phyloP scores from a whole-genome alignment of 2,329 filamentous ascomycete genomes.

The Hymenoscyphus scutula region DNA sequence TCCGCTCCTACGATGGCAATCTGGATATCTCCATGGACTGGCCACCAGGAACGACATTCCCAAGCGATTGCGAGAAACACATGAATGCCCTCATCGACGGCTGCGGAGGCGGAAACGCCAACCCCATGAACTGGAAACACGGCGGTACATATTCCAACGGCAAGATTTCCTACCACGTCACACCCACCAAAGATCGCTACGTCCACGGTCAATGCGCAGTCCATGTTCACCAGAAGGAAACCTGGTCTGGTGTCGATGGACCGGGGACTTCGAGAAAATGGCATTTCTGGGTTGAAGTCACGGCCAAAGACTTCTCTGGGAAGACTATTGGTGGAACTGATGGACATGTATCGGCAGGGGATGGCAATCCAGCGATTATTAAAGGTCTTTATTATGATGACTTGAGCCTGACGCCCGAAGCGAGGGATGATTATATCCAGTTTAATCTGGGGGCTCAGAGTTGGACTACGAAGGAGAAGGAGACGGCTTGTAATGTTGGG shows the following conservation, averaged over 20 bases:
- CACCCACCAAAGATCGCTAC: not conserved
- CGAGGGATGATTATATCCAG: conserved; percentile 9
- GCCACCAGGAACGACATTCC: not conserved
- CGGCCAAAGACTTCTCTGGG: not conserved
- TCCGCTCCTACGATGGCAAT: not conserved
- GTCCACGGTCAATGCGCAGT: not conserved
- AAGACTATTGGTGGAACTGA: not conserved
- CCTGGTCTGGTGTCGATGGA: not conserved
- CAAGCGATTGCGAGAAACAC: not conserved
- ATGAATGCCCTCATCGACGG: not conserved
- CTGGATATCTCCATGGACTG: conserved; percentile 4
- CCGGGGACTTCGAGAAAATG: not conserved
- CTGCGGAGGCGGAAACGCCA: conserved; percentile 5
- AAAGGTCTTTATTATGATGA: conserved; percentile 1
- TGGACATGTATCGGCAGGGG: not conserved
- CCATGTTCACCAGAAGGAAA: conserved; percentile 1
- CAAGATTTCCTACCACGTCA: not conserved
- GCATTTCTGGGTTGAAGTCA: not conserved
- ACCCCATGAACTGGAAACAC: conserved; percentile 11
- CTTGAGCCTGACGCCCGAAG: not conserved
- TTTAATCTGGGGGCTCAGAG: not conserved
- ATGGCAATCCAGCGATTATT: not conserved
- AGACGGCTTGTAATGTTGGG: too few relatives aligned
- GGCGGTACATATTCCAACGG: not conserved
- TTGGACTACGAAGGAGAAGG: too few relatives aligned